phyloP scores from a whole-genome alignment of 2,329 filamentous ascomycete species.

The Pseudogymnoascus sp. region DNA sequence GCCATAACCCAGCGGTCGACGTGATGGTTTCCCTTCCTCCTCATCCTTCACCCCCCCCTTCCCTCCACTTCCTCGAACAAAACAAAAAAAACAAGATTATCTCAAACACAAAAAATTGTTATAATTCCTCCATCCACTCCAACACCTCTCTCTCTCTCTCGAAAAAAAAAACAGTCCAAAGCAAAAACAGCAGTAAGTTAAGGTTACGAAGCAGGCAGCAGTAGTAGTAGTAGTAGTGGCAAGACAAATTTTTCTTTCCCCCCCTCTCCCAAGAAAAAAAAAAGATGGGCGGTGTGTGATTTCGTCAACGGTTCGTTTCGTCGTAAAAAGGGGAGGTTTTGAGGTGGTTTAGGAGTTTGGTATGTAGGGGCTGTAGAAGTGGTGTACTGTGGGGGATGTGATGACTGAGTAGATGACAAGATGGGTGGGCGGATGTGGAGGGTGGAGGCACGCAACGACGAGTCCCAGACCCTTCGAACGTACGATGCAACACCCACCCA shows the following conservation, averaged over 20 bases:
- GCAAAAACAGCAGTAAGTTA: not conserved
- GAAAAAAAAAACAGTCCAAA: not conserved
- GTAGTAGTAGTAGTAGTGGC: not conserved
- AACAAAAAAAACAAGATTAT: slow-evolving; percentile 16
- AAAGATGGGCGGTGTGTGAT: not conserved
- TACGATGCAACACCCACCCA: not conserved
- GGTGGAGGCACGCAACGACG: not conserved
- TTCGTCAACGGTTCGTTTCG: not conserved
- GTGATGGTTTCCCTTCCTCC: not conserved
- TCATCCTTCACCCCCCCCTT: not conserved
- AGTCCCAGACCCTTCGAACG: not conserved
- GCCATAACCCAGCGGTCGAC: not conserved
- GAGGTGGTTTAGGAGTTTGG: not conserved
- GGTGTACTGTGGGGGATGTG: not conserved
- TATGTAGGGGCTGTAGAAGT: not conserved
- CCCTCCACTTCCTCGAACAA: not conserved
- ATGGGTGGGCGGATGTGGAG: not conserved
- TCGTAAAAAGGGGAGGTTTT: not conserved
- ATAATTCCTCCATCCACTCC: not conserved
- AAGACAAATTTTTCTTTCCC: not conserved
- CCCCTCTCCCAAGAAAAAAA: not conserved
- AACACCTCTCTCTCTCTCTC: not conserved
- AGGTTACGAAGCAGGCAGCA: not conserved
- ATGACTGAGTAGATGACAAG: not conserved
- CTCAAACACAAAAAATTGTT: not conserved